Conservation (phyloP, 2,329 filamentous ascomycete genomes). For the Colletotrichum lupini region DNA sequence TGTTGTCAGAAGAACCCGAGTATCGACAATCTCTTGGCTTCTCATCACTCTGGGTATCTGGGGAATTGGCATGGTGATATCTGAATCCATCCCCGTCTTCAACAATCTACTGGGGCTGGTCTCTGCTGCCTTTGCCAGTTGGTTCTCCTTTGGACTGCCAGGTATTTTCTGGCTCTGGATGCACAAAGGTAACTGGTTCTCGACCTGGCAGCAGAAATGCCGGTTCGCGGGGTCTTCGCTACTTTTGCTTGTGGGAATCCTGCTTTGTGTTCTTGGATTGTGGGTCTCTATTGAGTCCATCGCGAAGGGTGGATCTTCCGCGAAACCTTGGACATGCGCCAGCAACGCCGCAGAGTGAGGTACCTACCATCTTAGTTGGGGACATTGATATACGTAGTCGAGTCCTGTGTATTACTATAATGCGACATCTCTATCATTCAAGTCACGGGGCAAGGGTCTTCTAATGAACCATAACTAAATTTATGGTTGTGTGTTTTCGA, state of each 20-base stretch:
- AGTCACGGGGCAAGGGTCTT: no score
- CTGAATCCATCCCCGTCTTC: constrained; percentile 77
- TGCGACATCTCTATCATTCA: background rate
- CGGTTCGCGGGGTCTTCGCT: constrained; percentile 45
- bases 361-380: background rate
- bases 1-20: constrained; percentile 59
- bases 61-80: constrained; percentile 73
- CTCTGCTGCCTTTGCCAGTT: constrained; percentile 71
- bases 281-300: constrained; percentile 54
- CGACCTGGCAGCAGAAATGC: constrained; percentile 42
- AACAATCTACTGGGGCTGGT: constrained; percentile 73
- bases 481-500: no score
- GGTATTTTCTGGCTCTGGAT: constrained; percentile 61
- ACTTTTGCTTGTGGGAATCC: constrained; percentile 46
- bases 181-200: constrained; percentile 54
- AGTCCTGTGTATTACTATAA: background rate
- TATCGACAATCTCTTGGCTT: constrained; percentile 68
- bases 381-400: background rate
- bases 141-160: constrained; percentile 69
- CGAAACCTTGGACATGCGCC: constrained; percentile 50
- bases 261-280: constrained; percentile 51
- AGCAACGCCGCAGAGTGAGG: constrained; percentile 39
- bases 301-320: constrained; percentile 39
- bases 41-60: constrained; percentile 66
- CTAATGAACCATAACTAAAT: no score